Evolutionary conservation across 108 stramenopile genomes (phyloP), one percentile per base, ranked within the genome.

Genomic region (Pseudonitzschia delicatissima): DNA sequence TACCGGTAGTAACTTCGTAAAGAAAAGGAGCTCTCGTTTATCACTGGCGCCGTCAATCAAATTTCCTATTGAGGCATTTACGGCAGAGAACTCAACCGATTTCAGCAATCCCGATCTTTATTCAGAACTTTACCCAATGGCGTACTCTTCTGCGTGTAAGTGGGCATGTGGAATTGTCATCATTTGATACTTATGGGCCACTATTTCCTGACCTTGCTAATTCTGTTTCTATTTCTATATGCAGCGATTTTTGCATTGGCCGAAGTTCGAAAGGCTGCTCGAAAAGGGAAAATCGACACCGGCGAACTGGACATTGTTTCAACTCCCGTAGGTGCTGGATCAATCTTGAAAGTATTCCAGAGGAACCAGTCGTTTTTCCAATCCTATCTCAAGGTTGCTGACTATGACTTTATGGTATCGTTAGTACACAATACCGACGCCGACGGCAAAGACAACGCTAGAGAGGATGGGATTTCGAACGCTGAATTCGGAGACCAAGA

Each of bases 231-330:
- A 6, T 39, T 39, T 39, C 20, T 49, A 23, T 49, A 17, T 1
- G n/a, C 55, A 33, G 55, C 55, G 12, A 57, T 57, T 15, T 57
- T 57, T 57, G 31, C 55, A 7, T 57, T 57, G 17, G 55, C 55
- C 25, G 55, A 57, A 17, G 29, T 57, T 15, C 55, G 55, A n/a
- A 15, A 57, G 55, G 55, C 55, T n/a, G 55, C 55, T 17, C 55
- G 55, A n/a, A 9, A 33, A 12, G 28, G 29, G 11, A 57, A 32
- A n/a, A 57, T 57, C 55, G 55, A 57, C 2, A 33, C 2, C 32
- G 31, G 11, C 3, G 55, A 32, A 12, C 12, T 40, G 13, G 31
- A 49, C 21, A 49, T 49, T 49, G 20, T 49, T 62, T 28, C 37
- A 6, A 21, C 20, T 62, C 39, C 37, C 25, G 29, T 27, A 33